These are phyloP conservation scores for Przewalskia tangutica DNA, from an alignment of 257 asterid genomes.

Conservation along the genomic window DNA sequence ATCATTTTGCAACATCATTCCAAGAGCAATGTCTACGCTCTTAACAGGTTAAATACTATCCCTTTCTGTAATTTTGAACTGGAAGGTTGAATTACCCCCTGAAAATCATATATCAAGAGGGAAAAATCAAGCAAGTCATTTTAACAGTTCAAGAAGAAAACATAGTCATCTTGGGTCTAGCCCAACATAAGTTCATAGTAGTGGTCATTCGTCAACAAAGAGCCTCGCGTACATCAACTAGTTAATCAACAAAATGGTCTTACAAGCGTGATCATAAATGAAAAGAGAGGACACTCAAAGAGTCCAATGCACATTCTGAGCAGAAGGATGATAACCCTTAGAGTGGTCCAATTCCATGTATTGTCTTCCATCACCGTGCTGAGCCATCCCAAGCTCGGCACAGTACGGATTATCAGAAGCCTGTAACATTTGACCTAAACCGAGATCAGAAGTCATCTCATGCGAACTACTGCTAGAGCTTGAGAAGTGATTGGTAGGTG, in stretches of 20 bases:
- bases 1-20: not conserved
- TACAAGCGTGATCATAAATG: not conserved
- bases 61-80: not conserved
- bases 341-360: slow-evolving; percentile 42
- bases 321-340: slow-evolving; percentile 48
- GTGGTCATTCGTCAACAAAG: not conserved
- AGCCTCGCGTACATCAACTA: not conserved
- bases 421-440: slow-evolving; percentile 46
- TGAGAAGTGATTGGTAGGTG: slow-evolving; percentile 29
- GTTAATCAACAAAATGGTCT: not conserved
- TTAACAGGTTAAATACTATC: not conserved
- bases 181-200: not conserved
- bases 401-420: slow-evolving; percentile 24
- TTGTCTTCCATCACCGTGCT: slow-evolving; percentile 33
- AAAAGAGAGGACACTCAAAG: slow-evolving; percentile 26
- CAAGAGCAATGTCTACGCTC: not conserved
- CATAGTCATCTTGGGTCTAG: not conserved
- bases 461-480: slow-evolving; percentile 25
- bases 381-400: slow-evolving; percentile 50
- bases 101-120: not conserved
- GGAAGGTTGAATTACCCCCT: not conserved
- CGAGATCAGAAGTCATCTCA: slow-evolving; percentile 48
- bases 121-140: not conserved
- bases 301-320: slow-evolving; percentile 59
- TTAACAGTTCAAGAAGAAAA: not conserved